phyloP scores from a whole-genome alignment of 768 basidiomycete species.

The Pulveroboletus ravenelii region DNA sequence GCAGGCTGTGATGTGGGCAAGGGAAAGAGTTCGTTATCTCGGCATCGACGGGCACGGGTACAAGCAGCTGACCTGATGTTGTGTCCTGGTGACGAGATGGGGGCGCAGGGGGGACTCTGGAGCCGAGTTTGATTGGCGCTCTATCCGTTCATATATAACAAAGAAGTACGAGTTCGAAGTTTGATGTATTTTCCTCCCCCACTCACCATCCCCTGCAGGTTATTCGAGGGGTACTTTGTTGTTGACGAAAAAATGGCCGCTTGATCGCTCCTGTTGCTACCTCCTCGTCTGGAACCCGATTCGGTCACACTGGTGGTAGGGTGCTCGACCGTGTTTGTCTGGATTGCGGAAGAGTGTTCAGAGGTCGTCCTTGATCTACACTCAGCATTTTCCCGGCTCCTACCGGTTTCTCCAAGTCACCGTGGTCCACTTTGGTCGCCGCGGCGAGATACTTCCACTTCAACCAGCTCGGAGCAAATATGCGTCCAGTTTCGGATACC shows the following conservation, averaged over 20 bases:
- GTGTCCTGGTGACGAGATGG: not conserved
- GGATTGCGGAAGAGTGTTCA: conserved; percentile 20
- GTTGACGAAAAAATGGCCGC: too few relatives aligned
- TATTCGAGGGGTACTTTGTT: too few relatives aligned
- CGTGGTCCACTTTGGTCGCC: not conserved
- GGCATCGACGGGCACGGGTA: not conserved
- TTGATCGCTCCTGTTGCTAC: conserved; percentile 11
- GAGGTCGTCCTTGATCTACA: conserved; percentile 21
- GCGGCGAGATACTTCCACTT: too few relatives aligned
- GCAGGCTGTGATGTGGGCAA: conserved; percentile 1
- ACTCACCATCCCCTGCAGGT: not conserved
- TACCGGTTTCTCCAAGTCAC: not conserved
- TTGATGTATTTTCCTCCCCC: not conserved
- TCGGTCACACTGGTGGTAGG: conserved; percentile 5
- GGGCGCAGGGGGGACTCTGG: not conserved
- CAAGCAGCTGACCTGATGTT: not conserved
- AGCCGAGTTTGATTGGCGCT: not conserved
- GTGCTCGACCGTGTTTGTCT: conserved; percentile 8
- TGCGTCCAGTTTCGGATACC: not conserved
- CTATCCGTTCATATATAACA: not conserved
- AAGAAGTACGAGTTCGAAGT: not conserved
- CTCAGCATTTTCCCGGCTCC: too few relatives aligned
- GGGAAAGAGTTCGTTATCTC: conserved; percentile 4
- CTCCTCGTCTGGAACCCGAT: conserved; percentile 11
- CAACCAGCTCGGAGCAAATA: not conserved